Conservation (phyloP, 2,329 filamentous ascomycete species). For the Xenoacremonium recifei region DNA sequence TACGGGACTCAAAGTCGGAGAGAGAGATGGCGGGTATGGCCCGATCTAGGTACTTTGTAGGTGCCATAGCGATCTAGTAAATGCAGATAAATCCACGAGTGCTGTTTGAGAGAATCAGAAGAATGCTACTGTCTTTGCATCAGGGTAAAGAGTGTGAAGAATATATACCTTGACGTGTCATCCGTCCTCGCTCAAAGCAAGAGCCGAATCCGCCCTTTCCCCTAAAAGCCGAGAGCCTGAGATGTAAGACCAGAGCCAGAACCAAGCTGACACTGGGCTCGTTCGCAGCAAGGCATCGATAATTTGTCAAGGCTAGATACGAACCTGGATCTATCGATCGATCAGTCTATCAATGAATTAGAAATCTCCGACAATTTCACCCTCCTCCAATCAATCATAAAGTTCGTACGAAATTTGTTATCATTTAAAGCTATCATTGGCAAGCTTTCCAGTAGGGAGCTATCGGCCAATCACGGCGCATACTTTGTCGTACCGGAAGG, state of each 20-base stretch:
- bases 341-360: background rate
- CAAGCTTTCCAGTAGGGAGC: background rate
- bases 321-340: background rate
- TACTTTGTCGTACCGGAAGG: background rate
- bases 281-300: background rate
- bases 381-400: background rate
- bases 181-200: background rate
- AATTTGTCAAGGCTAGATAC: background rate
- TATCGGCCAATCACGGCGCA: background rate
- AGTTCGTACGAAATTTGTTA: background rate
- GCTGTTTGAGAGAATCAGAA: background rate
- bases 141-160: background rate
- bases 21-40: constrained; percentile 50
- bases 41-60: constrained; percentile 40
- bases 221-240: background rate
- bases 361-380: background rate
- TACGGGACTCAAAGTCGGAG: constrained; percentile 48
- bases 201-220: background rate
- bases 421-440: background rate
- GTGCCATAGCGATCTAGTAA: background rate
- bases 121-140: background rate
- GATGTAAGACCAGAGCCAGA: no score
- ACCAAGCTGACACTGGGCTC: background rate
- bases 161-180: background rate
- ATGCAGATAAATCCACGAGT: background rate